A percentile compares a stretch with the other conserved stretches of the same genome.
Conservation (phyloP, 1,284 basidiomycete species). For the Phlebopus sp. region DNA sequence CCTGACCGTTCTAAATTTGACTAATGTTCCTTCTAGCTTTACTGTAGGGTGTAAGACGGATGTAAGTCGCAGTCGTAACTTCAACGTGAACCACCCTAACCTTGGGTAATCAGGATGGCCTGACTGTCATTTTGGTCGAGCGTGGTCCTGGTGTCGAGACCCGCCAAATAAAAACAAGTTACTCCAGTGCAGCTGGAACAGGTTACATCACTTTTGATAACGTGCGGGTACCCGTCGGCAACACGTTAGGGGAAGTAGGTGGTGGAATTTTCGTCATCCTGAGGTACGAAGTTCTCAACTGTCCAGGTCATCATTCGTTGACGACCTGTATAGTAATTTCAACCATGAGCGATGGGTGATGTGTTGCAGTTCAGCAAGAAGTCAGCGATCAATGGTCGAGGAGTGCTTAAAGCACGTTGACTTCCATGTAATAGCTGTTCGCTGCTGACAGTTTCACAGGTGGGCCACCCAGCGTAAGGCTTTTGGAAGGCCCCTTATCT, state of each 20-base stretch:
- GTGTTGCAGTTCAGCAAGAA: constrained; percentile 54
- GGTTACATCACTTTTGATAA: constrained; percentile 83
- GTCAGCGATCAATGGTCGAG: constrained; percentile 48
- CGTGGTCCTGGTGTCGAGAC: constrained; percentile 74
- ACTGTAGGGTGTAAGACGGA: constrained; percentile 68
- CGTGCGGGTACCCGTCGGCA: constrained; percentile 74
- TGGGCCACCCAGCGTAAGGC: constrained; percentile 66
- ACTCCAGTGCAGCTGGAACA: constrained; percentile 70
- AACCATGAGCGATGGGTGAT: constrained; percentile 69
- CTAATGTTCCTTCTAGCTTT: constrained; percentile 40
- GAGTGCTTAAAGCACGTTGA: constrained; percentile 49
- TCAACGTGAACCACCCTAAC: neutral
- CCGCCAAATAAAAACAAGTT: constrained; percentile 75
- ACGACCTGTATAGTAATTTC: constrained; percentile 45
- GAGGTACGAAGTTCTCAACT: constrained; percentile 16
- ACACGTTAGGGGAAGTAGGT: constrained; percentile 80
- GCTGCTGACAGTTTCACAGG: neutral
- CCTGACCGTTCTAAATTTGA: neutral
- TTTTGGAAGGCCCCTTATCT: constrained; percentile 68
- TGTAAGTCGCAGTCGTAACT: constrained; percentile 29
- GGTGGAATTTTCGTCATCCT: constrained; percentile 74
- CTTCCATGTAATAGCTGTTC: no score
- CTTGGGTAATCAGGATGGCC: constrained; percentile 22
- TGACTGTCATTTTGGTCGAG: constrained; percentile 71
- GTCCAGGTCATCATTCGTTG: neutral